A percentile compares a stretch with the other conserved stretches of the same genome.
phyloP scores from a whole-genome alignment of 2,329 filamentous ascomycete genomes.

The Aspergillus alliaceus region DNA sequence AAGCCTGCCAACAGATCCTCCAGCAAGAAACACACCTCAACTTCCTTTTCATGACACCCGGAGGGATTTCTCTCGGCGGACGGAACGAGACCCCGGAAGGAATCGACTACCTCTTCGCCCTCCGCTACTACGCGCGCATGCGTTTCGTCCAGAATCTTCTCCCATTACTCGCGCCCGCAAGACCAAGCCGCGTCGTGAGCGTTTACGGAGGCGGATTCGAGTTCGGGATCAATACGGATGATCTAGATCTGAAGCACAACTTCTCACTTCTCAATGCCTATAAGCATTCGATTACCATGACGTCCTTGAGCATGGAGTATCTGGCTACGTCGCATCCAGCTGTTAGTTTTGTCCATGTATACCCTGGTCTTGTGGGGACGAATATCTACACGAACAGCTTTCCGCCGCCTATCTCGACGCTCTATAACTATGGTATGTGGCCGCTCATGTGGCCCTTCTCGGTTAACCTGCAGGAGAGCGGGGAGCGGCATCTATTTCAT shows the following conservation, averaged over 20 bases:
- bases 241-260: constrained; percentile 38
- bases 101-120: constrained; percentile 24
- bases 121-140: constrained; percentile 32
- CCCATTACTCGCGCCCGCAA: constrained; percentile 14
- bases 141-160: constrained; percentile 33
- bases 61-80: constrained; percentile 13
- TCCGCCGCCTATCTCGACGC: constrained; percentile 1
- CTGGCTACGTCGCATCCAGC: constrained; percentile 48
- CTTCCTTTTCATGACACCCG: constrained; percentile 27
- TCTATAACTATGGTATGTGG: constrained; percentile 8
- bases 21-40: constrained; percentile 25
- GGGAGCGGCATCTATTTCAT: constrained; percentile 16
- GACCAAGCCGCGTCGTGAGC: constrained; percentile 54
- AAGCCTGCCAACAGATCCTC: constrained; percentile 47
- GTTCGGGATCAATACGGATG: constrained; percentile 46
- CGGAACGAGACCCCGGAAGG: constrained; percentile 27
- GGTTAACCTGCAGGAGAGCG: constrained; percentile 8
- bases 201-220: constrained; percentile 56
- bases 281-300: constrained; percentile 50
- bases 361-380: constrained; percentile 50
- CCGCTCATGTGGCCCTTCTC: constrained; percentile 11
- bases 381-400: constrained; percentile 30
- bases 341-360: constrained; percentile 52
- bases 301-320: constrained; percentile 51
- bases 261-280: constrained; percentile 24